Conservation (phyloP, 164 flowering plant species). For the Vitis amurensis region DNA sequence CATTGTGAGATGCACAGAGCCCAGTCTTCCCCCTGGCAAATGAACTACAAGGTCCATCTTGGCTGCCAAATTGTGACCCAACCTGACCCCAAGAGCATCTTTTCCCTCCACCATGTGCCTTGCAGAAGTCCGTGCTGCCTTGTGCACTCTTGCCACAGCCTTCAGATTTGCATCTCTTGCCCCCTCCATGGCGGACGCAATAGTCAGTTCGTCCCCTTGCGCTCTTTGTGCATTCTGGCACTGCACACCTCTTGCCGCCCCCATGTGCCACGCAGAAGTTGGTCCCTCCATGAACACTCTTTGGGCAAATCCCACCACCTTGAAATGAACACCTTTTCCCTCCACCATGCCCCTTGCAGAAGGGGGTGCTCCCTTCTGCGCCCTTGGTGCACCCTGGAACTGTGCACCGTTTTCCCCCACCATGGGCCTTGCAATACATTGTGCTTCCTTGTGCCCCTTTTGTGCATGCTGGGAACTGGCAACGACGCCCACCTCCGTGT, state of each 20-base stretch:
- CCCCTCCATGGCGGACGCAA: conserved; percentile 97
- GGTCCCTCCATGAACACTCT: conserved; percentile 94
- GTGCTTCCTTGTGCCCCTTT: conserved; percentile 99
- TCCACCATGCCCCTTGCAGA: conserved; percentile 96
- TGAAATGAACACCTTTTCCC: conserved; percentile 85
- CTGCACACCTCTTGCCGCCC: conserved; percentile 93
- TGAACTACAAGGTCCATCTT: conserved; percentile 58
- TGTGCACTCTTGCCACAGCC: conserved; percentile 92
- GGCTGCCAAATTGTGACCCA: conserved; percentile 54
- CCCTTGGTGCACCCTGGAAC: conserved; percentile 82
- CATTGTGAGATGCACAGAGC: conserved; percentile 77
- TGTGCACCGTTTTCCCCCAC: conserved; percentile 90
- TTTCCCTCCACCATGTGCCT: conserved; percentile 95
- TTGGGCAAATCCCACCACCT: conserved; percentile 77
- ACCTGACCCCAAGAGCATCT: conserved; percentile 87
- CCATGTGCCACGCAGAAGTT: conserved; percentile 87
- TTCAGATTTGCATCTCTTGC: conserved; percentile 78
- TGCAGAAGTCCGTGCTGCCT: conserved; percentile 92
- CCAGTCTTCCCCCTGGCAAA: conserved; percentile 90
- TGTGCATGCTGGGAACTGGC: conserved; percentile 64
- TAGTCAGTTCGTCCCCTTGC: conserved; percentile 86
- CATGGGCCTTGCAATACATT: conserved; percentile 91
- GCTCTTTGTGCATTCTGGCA: conserved; percentile 84
- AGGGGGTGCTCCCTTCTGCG: conserved; percentile 92
- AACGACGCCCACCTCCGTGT: conserved; percentile 94